Evolutionary conservation across 2,329 filamentous ascomycete species (phyloP).

Genomic region (Zymoseptoria brevis): DNA sequence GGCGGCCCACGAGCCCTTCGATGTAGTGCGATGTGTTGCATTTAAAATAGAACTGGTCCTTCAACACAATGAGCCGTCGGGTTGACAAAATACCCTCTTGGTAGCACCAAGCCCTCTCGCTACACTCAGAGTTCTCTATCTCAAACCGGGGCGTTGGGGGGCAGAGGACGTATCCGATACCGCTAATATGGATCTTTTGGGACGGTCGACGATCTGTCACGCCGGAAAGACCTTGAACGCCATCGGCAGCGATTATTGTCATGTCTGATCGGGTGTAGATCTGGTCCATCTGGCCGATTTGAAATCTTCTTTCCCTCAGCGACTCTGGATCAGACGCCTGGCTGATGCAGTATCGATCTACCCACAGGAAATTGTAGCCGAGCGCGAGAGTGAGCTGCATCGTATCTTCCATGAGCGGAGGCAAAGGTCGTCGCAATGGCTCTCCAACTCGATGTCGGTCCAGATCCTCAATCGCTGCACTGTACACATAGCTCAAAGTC

Average conservation of each 20-base stretch:
- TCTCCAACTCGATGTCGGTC: conserved; percentile 1
- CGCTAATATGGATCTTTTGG: background rate
- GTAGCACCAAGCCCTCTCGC: background rate
- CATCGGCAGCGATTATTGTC: background rate
- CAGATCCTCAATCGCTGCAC: background rate
- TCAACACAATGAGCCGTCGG: background rate
- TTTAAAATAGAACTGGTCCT: background rate
- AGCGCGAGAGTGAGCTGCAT: background rate
- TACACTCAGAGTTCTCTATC: background rate
- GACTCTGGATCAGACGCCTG: background rate
- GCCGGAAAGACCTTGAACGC: background rate
- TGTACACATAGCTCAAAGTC: background rate
- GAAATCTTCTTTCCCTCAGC: background rate
- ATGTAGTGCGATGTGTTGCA: background rate
- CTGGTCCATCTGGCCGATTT: background rate
- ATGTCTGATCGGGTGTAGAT: background rate
- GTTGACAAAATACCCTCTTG: background rate
- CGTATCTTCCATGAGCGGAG: background rate
- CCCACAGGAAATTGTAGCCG: background rate
- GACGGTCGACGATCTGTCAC: background rate
- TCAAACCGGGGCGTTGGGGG: background rate
- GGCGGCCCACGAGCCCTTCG: background rate
- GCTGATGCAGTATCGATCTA: background rate
- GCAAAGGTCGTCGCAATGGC: background rate
- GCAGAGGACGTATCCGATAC: background rate